Percentiles rank a stretch among this genome's conserved stretches.
phyloP scores from a whole-genome alignment of 371 early-diverging fungal species.

The Cladochytrium tenue region DNA sequence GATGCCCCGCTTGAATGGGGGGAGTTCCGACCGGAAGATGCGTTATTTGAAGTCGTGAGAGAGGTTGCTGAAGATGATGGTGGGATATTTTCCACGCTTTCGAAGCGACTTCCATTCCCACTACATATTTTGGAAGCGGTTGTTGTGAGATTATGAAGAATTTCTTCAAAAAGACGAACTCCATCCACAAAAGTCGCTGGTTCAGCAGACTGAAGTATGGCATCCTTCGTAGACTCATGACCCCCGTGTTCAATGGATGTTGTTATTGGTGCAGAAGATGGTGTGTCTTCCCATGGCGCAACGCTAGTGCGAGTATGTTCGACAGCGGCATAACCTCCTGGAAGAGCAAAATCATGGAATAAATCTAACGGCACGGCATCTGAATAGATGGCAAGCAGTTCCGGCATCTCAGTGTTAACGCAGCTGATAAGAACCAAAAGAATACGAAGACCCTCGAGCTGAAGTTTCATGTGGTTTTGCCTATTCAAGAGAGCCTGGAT shows the following conservation, averaged over 20 bases:
- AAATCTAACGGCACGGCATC: slow-evolving; percentile 49
- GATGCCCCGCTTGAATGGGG: background rate
- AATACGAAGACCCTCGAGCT: slow-evolving; percentile 73
- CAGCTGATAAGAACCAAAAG: slow-evolving; percentile 73
- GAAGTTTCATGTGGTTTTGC: slow-evolving; percentile 70
- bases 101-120: background rate
- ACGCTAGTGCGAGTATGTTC: background rate
- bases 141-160: slow-evolving; percentile 26
- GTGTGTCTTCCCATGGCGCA: background rate
- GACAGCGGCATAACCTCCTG: background rate
- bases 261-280: background rate
- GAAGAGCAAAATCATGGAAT: background rate
- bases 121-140: slow-evolving; percentile 7
- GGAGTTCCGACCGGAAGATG: background rate
- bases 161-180: slow-evolving; percentile 43
- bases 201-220: slow-evolving; percentile 4
- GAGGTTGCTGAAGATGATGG: background rate
- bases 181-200: slow-evolving; percentile 27
- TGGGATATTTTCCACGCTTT: background rate
- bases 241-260: background rate
- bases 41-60: background rate
- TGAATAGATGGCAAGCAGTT: slow-evolving; percentile 36
- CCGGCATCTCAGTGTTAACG: slow-evolving; percentile 36
- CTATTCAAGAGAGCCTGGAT: slow-evolving; percentile 37
- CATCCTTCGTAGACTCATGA: background rate